Evolutionary conservation across 495 filamentous ascomycete species (phyloP).

Genomic region (Neurospora cerealis): DNA sequence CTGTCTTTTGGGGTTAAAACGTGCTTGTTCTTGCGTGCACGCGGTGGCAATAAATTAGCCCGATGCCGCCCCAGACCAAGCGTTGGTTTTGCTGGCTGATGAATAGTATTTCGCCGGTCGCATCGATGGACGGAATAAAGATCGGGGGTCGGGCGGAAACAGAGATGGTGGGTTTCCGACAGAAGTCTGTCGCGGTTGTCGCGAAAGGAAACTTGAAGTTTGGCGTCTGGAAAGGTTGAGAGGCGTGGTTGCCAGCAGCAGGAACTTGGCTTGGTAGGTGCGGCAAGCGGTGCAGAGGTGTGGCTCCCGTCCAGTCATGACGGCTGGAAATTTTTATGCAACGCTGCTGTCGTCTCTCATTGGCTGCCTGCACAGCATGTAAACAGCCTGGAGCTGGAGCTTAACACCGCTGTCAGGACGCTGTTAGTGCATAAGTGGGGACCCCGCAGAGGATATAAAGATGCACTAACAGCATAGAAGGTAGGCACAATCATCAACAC

Average conservation of each 20-base stretch:
- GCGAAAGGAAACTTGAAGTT: not conserved
- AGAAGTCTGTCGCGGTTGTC: not conserved
- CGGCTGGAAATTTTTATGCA: slow-evolving; percentile 16
- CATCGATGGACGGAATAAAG: slow-evolving; percentile 9
- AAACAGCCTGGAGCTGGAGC: slow-evolving; percentile 5
- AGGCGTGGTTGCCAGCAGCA: slow-evolving; percentile 1
- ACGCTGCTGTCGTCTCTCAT: slow-evolving; percentile 9
- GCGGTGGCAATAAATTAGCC: slow-evolving; percentile 7
- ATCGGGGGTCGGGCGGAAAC: not conserved
- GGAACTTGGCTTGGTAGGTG: not conserved
- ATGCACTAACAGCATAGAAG: not conserved
- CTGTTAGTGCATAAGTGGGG: not conserved
- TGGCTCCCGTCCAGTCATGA: slow-evolving; percentile 1
- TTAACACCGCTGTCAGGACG: not conserved
- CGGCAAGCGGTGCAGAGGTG: not conserved
- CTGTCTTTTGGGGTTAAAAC: not conserved
- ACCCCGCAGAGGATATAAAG: not conserved
- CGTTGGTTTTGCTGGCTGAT: slow-evolving; percentile 7
- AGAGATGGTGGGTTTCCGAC: not conserved
- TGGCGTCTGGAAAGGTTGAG: slow-evolving; percentile 4
- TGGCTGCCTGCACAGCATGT: slow-evolving; percentile 1
- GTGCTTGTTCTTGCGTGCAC: slow-evolving; percentile 2
- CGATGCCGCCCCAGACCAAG: slow-evolving; percentile 12
- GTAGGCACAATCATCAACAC: not conserved
- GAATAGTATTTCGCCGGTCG: not conserved